A percentile compares a stretch with the other conserved stretches of the same genome.
These are phyloP conservation scores for Cordyceps cateniannulata DNA, from an alignment of 2,329 filamentous ascomycete genomes.

Conservation along the genomic window DNA sequence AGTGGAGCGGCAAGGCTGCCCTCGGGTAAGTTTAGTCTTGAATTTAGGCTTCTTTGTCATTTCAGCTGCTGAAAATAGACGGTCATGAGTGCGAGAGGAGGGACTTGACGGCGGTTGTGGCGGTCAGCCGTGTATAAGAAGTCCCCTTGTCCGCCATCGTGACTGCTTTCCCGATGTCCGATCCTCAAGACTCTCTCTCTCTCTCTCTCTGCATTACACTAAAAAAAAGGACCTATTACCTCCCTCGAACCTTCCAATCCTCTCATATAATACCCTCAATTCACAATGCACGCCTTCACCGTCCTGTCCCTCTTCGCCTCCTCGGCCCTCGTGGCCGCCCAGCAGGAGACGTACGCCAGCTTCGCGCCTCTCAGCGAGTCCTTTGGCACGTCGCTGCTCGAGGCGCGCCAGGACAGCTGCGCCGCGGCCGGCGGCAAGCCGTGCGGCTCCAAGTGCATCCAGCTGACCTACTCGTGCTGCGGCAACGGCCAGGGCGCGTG, in stretches of 20 bases:
- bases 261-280: background rate
- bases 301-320: slow-evolving; percentile 3
- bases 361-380: background rate
- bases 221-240: too few relatives aligned
- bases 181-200: background rate
- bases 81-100: background rate
- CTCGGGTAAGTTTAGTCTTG: background rate
- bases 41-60: slow-evolving; percentile 1
- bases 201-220: background rate
- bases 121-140: slow-evolving; percentile 4
- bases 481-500: slow-evolving; percentile 16
- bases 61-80: background rate
- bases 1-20: background rate
- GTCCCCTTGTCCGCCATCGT: background rate
- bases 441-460: slow-evolving; percentile 17
- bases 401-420: slow-evolving; percentile 4
- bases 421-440: slow-evolving; percentile 7
- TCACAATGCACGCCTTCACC: background rate
- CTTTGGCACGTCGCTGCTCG: background rate
- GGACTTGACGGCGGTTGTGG: background rate
- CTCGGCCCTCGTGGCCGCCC: slow-evolving; percentile 7
- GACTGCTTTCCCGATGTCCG: background rate
- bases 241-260: background rate
- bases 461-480: slow-evolving; percentile 15
- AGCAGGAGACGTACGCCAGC: background rate